Percentiles rank a stretch among this genome's conserved stretches.
phyloP scores from a whole-genome alignment of 2,329 filamentous ascomycete genomes.

The Exserohilum rostratum region DNA sequence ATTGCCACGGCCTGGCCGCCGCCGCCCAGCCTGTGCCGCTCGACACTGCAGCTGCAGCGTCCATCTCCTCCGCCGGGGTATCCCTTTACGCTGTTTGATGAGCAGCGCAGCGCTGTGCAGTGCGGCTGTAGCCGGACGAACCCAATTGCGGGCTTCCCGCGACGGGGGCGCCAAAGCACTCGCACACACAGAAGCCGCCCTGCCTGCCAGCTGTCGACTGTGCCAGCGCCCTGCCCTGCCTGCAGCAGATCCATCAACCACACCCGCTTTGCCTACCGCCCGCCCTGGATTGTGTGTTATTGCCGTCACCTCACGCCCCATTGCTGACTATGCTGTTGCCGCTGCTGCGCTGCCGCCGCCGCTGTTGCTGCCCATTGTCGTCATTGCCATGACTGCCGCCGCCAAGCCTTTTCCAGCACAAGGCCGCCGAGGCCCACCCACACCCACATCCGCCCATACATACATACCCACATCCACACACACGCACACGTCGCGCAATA shows the following conservation, averaged over 20 bases:
- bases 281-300: too few relatives aligned
- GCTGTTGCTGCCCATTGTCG: background rate
- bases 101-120: background rate
- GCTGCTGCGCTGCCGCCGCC: background rate
- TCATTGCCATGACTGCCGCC: background rate
- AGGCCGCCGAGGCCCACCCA: background rate
- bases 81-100: conserved; percentile 8
- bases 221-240: background rate
- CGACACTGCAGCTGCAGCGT: background rate
- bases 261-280: background rate
- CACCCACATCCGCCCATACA: too few relatives aligned
- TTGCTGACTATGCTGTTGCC: background rate
- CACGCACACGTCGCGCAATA: background rate
- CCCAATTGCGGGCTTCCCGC: conserved; percentile 14
- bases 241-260: background rate
- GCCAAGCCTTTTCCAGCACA: background rate
- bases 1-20: background rate
- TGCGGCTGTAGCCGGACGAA: conserved; percentile 10
- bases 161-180: background rate
- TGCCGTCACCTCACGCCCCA: too few relatives aligned
- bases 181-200: background rate
- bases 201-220: background rate
- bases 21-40: too few relatives aligned
- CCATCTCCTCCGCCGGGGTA: background rate
- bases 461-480: too few relatives aligned